Evolutionary conservation across 306 rosid species (phyloP).

Genomic region (Delonix regia): DNA sequence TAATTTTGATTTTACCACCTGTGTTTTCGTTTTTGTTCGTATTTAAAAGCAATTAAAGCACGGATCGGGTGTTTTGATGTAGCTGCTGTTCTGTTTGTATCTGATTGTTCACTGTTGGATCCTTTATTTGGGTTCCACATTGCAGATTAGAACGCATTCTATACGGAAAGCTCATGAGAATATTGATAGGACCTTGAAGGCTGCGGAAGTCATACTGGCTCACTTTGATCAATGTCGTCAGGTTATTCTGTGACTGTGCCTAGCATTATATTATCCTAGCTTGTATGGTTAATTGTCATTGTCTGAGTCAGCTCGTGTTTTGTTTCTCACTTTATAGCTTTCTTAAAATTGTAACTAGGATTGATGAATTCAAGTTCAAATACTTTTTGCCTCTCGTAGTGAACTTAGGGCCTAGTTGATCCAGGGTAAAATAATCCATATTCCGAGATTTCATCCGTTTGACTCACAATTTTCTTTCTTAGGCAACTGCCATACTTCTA

Average conservation of each 20-base stretch:
- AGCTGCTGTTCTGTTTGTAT: not conserved
- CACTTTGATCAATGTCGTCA: slow-evolving; percentile 91
- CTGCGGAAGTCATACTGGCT: slow-evolving; percentile 82
- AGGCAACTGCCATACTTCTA: not conserved
- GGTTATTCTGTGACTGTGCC: slow-evolving; percentile 49
- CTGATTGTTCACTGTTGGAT: slow-evolving; percentile 36
- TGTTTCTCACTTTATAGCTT: slow-evolving; percentile 20
- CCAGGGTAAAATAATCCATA: not conserved
- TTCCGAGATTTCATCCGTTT: not conserved
- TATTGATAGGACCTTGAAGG: slow-evolving; percentile 86
- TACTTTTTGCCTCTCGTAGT: not conserved
- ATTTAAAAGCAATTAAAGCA: slow-evolving; percentile 22
- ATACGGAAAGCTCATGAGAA: slow-evolving; percentile 96
- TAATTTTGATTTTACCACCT: not conserved
- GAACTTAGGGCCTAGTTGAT: not conserved
- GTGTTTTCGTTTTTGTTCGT: not conserved
- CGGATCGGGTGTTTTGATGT: slow-evolving; percentile 50
- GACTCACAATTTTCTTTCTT: not conserved
- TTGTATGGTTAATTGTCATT: slow-evolving; percentile 18
- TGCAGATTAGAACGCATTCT: slow-evolving; percentile 80
- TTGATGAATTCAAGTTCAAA: not conserved
- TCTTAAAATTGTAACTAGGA: not conserved
- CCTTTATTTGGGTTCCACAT: slow-evolving; percentile 45
- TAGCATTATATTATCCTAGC: slow-evolving; percentile 10
- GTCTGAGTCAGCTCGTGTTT: slow-evolving; percentile 24